Conservation (phyloP, 371 early-diverging fungal genomes). For the Actinomortierella ambigua region DNA sequence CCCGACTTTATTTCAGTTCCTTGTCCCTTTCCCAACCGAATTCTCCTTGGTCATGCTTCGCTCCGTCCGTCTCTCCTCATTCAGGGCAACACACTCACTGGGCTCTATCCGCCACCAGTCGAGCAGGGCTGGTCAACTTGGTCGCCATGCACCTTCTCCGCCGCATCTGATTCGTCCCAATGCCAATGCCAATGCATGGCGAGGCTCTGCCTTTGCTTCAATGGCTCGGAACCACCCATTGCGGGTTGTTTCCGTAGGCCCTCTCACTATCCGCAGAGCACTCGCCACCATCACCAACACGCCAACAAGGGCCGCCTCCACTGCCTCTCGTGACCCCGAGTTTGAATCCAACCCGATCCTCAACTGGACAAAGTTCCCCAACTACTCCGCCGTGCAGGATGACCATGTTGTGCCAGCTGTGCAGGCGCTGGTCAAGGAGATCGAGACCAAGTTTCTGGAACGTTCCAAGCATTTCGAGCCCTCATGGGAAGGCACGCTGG, state of each 20-base stretch:
- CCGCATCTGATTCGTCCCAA: too few species aligned
- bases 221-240: neutral
- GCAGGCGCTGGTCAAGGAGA: conserved; percentile 49
- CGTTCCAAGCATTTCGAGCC: conserved; percentile 60
- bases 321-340: conserved; percentile 14
- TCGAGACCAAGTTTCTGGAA: conserved; percentile 53
- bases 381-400: conserved; percentile 58
- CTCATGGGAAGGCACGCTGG: conserved; percentile 68
- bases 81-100: too few species aligned
- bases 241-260: conserved; percentile 1
- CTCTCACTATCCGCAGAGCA: conserved; percentile 34
- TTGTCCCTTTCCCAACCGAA: too few species aligned
- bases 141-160: too few species aligned
- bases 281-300: conserved; percentile 26
- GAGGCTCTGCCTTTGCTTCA: too few species aligned
- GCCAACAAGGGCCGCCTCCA: neutral
- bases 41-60: too few species aligned
- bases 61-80: too few species aligned
- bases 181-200: too few species aligned
- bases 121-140: too few species aligned
- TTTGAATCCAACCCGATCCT: conserved; percentile 40
- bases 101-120: too few species aligned
- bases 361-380: conserved; percentile 61
- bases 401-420: conserved; percentile 59
- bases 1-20: too few species aligned